Conservation (phyloP, 495 filamentous ascomycete genomes). For the Glarea lozoyensis region DNA sequence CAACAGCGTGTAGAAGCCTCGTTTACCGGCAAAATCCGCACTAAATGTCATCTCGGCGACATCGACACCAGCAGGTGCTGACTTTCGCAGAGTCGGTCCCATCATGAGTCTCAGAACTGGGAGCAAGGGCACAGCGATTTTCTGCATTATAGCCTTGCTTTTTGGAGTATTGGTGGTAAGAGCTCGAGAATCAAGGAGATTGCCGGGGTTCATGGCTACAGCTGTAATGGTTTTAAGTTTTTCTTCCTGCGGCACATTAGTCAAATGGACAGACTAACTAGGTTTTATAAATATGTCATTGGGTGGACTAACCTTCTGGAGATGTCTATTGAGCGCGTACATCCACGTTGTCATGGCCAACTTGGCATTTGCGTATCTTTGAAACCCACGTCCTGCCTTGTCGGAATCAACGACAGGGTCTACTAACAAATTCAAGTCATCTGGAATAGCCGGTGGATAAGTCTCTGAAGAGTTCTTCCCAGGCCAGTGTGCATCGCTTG, state of each 20-base stretch:
- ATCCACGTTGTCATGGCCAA: slow-evolving; percentile 34
- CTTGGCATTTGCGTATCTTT: slow-evolving; percentile 36
- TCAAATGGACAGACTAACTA: not conserved
- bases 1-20: slow-evolving; percentile 32
- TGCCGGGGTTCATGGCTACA: slow-evolving; percentile 37
- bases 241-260: slow-evolving; percentile 19
- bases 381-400: slow-evolving; percentile 31
- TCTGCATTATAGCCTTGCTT: not conserved
- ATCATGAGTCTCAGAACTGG: not conserved
- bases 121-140: not conserved
- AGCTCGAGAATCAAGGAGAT: slow-evolving; percentile 35
- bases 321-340: slow-evolving; percentile 32
- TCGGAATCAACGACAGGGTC: slow-evolving; percentile 17
- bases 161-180: slow-evolving; percentile 31
- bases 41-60: slow-evolving; percentile 14
- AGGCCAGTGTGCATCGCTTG: slow-evolving; percentile 29
- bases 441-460: slow-evolving; percentile 22
- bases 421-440: slow-evolving; percentile 19
- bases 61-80: not conserved
- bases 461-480: slow-evolving; percentile 33
- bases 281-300: not conserved
- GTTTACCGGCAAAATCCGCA: slow-evolving; percentile 20
- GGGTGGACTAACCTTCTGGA: slow-evolving; percentile 29
- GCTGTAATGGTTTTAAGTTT: slow-evolving; percentile 32
- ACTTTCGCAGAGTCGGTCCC: not conserved